A percentile compares a stretch with the other conserved stretches of the same genome.
These are phyloP conservation scores for Pterocarpus santalinus DNA, from an alignment of 306 rosid genomes.

Conservation along the genomic window DNA sequence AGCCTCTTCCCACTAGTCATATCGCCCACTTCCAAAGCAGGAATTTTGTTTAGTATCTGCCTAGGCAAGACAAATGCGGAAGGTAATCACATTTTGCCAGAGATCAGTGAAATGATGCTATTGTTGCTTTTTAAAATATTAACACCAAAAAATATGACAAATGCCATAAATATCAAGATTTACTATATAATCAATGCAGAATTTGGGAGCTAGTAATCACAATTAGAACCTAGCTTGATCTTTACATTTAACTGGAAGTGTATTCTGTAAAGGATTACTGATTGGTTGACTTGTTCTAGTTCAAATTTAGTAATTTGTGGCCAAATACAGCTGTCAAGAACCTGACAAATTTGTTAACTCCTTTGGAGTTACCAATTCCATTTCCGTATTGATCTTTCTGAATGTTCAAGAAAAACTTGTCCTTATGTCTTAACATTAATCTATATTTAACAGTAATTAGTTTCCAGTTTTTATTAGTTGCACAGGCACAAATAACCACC, in stretches of 20 bases:
- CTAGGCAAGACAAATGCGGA: constrained; percentile 69
- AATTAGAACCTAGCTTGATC: background rate
- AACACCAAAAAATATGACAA: constrained; percentile 29
- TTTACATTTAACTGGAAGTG: constrained; percentile 21
- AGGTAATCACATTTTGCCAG: constrained; percentile 61
- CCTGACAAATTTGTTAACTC: too few species aligned
- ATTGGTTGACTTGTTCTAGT: constrained; percentile 26
- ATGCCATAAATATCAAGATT: constrained; percentile 15
- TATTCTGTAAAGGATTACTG: constrained; percentile 16
- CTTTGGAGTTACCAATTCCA: too few species aligned
- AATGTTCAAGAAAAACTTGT: background rate
- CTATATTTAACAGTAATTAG: constrained; percentile 22
- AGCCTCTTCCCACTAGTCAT: constrained; percentile 84
- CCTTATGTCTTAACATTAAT: constrained; percentile 7
- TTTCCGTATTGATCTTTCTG: too few species aligned
- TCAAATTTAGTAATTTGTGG: constrained; percentile 14
- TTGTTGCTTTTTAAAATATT: constrained; percentile 40
- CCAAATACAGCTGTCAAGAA: too few species aligned
- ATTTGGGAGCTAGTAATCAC: constrained; percentile 14
- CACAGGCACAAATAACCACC: background rate
- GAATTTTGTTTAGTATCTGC: constrained; percentile 85
- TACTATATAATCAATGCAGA: constrained; percentile 24
- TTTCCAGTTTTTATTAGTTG: constrained; percentile 4
- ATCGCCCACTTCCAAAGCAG: constrained; percentile 89
- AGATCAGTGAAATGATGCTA: constrained; percentile 38